Evolutionary conservation across 805 yeast genomes (phyloP).

Genomic region (Suhomyces prunicola): DNA sequence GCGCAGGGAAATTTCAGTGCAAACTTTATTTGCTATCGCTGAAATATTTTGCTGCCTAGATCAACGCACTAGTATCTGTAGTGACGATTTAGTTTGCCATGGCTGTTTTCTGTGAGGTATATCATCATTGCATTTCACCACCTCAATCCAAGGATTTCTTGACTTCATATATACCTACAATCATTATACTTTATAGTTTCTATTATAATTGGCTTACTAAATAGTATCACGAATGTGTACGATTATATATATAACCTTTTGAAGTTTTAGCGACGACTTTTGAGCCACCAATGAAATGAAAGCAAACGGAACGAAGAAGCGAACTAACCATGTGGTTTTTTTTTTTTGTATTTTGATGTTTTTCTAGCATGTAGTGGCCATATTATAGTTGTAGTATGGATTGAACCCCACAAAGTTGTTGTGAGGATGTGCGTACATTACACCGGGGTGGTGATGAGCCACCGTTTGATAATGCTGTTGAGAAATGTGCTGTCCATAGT

Average conservation of each 20-base stretch:
- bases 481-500: constrained; percentile 3
- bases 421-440: constrained; percentile 7
- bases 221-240: not conserved
- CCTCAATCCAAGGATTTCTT: too few species aligned
- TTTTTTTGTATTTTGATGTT: not conserved
- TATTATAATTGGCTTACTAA: not conserved
- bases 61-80: too few species aligned
- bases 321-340: not conserved
- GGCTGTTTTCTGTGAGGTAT: too few species aligned
- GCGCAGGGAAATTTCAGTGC: not conserved
- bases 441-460: not conserved
- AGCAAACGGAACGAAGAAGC: not conserved
- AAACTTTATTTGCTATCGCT: not conserved
- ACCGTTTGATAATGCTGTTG: constrained; percentile 1
- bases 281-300: not conserved
- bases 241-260: not conserved
- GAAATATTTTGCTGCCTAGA: not conserved
- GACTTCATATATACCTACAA: too few species aligned
- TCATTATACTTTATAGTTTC: not conserved
- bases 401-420: constrained; percentile 32
- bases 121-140: too few species aligned
- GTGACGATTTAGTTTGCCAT: too few species aligned
- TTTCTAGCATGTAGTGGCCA: constrained; percentile 23
- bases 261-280: not conserved
- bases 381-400: constrained; percentile 35